phyloP scores from a whole-genome alignment of 2,329 filamentous ascomycete genomes.

The Paraphoma sp. region DNA sequence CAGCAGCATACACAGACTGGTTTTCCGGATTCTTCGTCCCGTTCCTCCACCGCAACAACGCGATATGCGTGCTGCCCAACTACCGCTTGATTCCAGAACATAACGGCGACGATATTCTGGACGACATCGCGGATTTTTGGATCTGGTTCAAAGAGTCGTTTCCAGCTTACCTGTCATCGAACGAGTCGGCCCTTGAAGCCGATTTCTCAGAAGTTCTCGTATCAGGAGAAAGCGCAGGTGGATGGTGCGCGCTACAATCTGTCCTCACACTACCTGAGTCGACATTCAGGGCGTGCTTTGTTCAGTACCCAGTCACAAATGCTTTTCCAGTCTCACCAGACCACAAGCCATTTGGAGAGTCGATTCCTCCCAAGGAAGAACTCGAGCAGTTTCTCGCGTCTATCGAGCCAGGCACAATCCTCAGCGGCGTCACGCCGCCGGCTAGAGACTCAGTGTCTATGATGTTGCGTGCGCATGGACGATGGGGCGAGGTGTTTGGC shows the following conservation, averaged over 20 bases:
- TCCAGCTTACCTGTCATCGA: conserved; percentile 13
- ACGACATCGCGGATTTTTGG: conserved; percentile 58
- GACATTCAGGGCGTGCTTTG: conserved; percentile 28
- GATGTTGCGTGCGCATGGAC: conserved; percentile 26
- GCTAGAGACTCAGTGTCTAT: conserved; percentile 19
- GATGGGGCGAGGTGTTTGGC: conserved; percentile 37
- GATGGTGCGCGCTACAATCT: conserved; percentile 46
- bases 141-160: conserved; percentile 48
- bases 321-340: not conserved
- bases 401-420: conserved; percentile 20
- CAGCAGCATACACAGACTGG: conserved; percentile 38
- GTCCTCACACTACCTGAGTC: conserved; percentile 24
- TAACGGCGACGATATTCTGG: conserved; percentile 54
- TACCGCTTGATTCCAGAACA: conserved; percentile 61
- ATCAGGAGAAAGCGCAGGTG: conserved; percentile 49
- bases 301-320: conserved; percentile 38
- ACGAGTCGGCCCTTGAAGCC: conserved; percentile 14
- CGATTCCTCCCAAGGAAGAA: conserved; percentile 14
- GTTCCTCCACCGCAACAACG: conserved; percentile 47
- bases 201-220: conserved; percentile 40
- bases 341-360: conserved; percentile 2
- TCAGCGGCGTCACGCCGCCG: conserved; percentile 27
- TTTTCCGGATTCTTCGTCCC: conserved; percentile 45
- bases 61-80: conserved; percentile 56
- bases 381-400: conserved; percentile 30